Conservation (phyloP, 2,329 filamentous ascomycete genomes). For the Xylariales sp. region DNA sequence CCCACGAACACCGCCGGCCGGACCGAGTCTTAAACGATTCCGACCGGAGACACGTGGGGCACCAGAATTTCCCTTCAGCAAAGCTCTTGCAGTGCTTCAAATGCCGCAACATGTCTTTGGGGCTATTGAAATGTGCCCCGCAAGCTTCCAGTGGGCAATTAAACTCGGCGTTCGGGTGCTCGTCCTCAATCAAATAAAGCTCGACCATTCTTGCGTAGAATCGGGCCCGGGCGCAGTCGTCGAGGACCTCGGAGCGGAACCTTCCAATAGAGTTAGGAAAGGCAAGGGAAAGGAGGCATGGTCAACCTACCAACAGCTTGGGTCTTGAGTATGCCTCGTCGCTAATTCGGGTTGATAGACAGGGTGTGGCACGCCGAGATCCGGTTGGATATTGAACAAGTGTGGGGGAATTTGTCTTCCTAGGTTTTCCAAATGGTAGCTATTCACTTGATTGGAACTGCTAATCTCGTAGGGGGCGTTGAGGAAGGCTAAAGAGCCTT, state of each 20-base stretch:
- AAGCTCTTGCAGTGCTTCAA: slow-evolving; percentile 38
- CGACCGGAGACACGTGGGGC: slow-evolving; percentile 30
- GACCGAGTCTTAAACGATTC: slow-evolving; percentile 33
- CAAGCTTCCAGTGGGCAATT: slow-evolving; percentile 40
- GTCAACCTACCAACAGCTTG: slow-evolving; percentile 26
- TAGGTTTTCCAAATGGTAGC: not conserved
- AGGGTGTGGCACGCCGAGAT: not conserved
- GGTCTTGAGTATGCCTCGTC: not conserved
- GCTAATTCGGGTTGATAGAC: not conserved
- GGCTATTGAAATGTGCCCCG: slow-evolving; percentile 21
- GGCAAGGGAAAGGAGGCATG: not conserved
- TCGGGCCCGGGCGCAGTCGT: slow-evolving; percentile 40
- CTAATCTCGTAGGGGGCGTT: not conserved
- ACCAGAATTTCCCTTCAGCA: slow-evolving; percentile 32
- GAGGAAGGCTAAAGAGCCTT: not conserved
- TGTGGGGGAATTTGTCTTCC: not conserved
- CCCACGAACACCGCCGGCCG: slow-evolving; percentile 38
- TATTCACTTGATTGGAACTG: not conserved
- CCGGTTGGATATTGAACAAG: not conserved
- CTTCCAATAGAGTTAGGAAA: slow-evolving; percentile 27
- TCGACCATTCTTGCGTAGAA: slow-evolving; percentile 37
- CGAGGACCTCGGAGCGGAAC: slow-evolving; percentile 31
- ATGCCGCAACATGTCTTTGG: slow-evolving; percentile 40
- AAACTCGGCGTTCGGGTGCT: slow-evolving; percentile 7
- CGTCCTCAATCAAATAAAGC: slow-evolving; percentile 35